Conservation (phyloP, 2,329 filamentous ascomycete genomes). For the Atkinsonella texensis region DNA sequence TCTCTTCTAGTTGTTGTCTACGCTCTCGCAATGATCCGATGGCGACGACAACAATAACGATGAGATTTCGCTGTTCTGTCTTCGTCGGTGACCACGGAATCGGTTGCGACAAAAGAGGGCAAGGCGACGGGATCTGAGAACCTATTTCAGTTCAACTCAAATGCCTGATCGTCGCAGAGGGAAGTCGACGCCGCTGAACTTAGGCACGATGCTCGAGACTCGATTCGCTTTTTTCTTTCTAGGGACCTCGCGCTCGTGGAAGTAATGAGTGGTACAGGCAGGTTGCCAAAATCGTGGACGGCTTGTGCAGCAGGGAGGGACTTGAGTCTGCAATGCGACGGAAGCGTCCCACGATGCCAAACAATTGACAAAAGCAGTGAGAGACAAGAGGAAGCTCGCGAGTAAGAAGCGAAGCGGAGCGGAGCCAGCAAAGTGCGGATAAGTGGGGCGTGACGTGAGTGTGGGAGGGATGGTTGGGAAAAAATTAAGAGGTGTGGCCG, state of each 20-base stretch:
- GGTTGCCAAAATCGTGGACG: slow-evolving; percentile 5
- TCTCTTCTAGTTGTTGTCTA: slow-evolving; percentile 25
- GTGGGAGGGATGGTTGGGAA: slow-evolving; percentile 15
- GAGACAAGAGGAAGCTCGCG: not conserved
- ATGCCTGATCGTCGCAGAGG: slow-evolving; percentile 15
- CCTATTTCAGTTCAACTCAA: slow-evolving; percentile 30
- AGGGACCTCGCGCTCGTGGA: slow-evolving; percentile 6
- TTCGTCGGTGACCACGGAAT: slow-evolving; percentile 23
- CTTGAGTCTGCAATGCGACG: slow-evolving; percentile 6
- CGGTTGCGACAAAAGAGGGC: slow-evolving; percentile 18
- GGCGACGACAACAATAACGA: slow-evolving; percentile 19
- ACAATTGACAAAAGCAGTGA: slow-evolving; percentile 10
- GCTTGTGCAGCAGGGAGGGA: slow-evolving; percentile 5
- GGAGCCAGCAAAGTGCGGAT: slow-evolving; percentile 9
- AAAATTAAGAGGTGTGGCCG: slow-evolving; percentile 27
- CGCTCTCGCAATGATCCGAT: slow-evolving; percentile 23
- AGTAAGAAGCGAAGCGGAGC: slow-evolving; percentile 11
- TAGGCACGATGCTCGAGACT: slow-evolving; percentile 7
- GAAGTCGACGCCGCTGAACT: slow-evolving; percentile 15
- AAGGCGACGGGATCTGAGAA: slow-evolving; percentile 23
- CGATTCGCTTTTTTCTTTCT: slow-evolving; percentile 8
- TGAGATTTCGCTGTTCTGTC: slow-evolving; percentile 21
- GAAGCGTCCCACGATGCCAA: slow-evolving; percentile 12
- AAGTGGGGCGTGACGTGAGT: slow-evolving; percentile 22
- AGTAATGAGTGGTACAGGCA: slow-evolving; percentile 4